A percentile compares a stretch with the other conserved stretches of the same genome.
Conservation (phyloP, 1,284 basidiomycete species). For the Phaffia rhodozyma region DNA sequence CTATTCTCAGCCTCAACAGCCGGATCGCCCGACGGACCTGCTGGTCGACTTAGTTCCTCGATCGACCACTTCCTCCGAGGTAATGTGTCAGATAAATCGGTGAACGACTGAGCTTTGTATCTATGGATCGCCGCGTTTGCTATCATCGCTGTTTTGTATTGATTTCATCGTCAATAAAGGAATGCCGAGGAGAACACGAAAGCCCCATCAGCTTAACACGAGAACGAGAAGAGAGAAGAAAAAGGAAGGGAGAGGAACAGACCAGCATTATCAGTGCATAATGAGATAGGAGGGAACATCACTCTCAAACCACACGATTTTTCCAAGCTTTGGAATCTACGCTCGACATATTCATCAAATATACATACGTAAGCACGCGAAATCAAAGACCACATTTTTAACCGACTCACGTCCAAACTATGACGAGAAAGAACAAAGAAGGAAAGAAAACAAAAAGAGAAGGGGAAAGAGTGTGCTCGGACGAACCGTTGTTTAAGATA, state of each 20-base stretch:
- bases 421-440: not conserved
- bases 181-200: too few relatives aligned
- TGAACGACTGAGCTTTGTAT: not conserved
- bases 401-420: not conserved
- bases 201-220: too few relatives aligned
- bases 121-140: constrained; percentile 14
- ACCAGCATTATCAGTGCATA: constrained; percentile 17
- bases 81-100: not conserved
- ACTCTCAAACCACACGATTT: not conserved
- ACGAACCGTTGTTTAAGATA: constrained; percentile 3
- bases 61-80: constrained; percentile 9
- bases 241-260: not conserved
- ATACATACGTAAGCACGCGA: not conserved
- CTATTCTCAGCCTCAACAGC: not conserved
- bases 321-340: not conserved
- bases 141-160: constrained; percentile 8
- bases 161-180: too few relatives aligned
- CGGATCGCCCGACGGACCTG: not conserved
- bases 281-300: constrained; percentile 1
- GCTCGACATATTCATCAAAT: not conserved
- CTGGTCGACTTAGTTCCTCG: not conserved
- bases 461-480: not conserved
- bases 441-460: too few relatives aligned
- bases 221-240: not conserved
- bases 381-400: not conserved